phyloP scores from a whole-genome alignment of 495 filamentous ascomycete genomes.

The Astrocystis sublimbata region DNA sequence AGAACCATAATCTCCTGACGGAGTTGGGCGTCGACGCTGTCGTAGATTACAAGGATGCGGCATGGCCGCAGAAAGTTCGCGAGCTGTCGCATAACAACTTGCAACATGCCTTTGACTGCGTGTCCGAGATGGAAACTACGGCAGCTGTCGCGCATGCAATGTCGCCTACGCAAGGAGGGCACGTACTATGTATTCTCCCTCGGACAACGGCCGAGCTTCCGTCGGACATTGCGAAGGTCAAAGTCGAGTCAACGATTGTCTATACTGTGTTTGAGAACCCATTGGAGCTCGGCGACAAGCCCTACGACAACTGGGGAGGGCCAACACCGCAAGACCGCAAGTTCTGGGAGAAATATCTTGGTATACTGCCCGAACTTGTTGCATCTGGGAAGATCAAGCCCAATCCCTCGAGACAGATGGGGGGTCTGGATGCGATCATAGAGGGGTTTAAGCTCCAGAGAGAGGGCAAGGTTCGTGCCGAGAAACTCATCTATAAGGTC shows the following conservation, averaged over 20 bases:
- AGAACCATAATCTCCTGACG: conserved; percentile 55
- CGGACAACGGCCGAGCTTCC: conserved; percentile 19
- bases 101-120: conserved; percentile 26
- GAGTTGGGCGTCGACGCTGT: conserved; percentile 53
- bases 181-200: conserved; percentile 23
- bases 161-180: conserved; percentile 25
- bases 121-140: conserved; percentile 16
- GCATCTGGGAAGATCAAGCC: conserved; percentile 28
- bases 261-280: conserved; percentile 29
- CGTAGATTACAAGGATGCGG: conserved; percentile 55
- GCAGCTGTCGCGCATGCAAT: conserved; percentile 18
- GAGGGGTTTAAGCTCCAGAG: conserved; percentile 32
- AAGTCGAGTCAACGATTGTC: conserved; percentile 30
- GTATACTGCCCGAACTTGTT: conserved; percentile 23
- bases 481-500: conserved; percentile 41
- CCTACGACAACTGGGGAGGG: conserved; percentile 26
- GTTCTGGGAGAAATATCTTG: conserved; percentile 30
- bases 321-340: conserved; percentile 26
- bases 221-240: conserved; percentile 23
- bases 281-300: conserved; percentile 1
- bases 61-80: conserved; percentile 27
- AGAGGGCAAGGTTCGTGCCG: conserved; percentile 35
- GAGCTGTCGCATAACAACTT: conserved; percentile 24
- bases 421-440: conserved; percentile 33
- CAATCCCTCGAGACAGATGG: conserved; percentile 25